Conservation (phyloP, 805 yeast species). For the Saccharomycopsis schoenii region DNA sequence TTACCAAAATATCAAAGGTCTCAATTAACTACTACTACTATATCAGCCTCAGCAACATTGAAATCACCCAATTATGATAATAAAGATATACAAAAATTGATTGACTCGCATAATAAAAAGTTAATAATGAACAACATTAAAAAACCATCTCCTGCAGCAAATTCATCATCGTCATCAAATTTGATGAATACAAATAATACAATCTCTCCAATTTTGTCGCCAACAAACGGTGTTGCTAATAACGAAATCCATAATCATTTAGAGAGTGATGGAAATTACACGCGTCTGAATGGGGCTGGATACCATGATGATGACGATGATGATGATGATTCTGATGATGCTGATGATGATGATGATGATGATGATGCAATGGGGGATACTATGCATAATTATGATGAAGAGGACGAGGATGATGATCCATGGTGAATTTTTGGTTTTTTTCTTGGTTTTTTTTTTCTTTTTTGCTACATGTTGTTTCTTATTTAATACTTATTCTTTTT, state of each 20-base stretch:
- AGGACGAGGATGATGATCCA: not conserved
- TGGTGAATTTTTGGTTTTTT: not conserved
- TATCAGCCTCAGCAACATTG: not conserved
- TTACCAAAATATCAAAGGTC: conserved; percentile 17
- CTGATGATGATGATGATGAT: not conserved
- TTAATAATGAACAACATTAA: not conserved
- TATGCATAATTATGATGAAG: not conserved
- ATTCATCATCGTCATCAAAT: conserved; percentile 5
- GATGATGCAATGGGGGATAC: not conserved
- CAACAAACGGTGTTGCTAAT: conserved; percentile 9
- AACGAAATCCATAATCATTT: conserved; percentile 13
- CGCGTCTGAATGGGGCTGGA: conserved; percentile 19
- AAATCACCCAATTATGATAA: not conserved
- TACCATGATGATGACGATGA: conserved; percentile 11
- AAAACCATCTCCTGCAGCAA: conserved; percentile 6
- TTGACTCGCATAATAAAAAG: not conserved
- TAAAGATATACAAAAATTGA: not conserved
- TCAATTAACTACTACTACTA: conserved; percentile 7
- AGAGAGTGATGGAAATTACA: conserved; percentile 19
- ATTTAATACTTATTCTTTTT: not conserved
- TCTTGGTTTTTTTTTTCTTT: not conserved
- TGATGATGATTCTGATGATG: conserved; percentile 1
- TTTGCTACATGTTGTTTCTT: not conserved
- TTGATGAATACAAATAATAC: conserved; percentile 5
- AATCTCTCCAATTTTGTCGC: conserved; percentile 1